phyloP scores from a whole-genome alignment of 768 basidiomycete genomes.

The Rhizopogon roseolus region DNA sequence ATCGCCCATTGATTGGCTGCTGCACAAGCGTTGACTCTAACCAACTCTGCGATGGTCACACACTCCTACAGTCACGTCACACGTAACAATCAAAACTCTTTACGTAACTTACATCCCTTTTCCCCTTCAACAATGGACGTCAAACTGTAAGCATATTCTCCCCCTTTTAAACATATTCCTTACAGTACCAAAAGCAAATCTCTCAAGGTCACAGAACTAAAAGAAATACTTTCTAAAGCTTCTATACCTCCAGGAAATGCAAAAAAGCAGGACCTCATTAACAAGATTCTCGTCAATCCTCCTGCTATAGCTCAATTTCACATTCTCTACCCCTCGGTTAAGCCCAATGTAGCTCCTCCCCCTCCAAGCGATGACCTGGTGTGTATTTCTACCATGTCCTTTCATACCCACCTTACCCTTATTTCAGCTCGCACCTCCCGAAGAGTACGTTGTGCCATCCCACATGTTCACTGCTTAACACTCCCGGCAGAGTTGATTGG shows the following conservation, averaged over 20 bases:
- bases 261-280: slow-evolving; percentile 64
- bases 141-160: slow-evolving; percentile 27
- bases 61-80: slow-evolving; percentile 5
- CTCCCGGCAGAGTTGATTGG: slow-evolving; percentile 38
- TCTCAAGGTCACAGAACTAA: slow-evolving; percentile 71
- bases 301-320: slow-evolving; percentile 49
- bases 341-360: slow-evolving; percentile 5
- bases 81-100: neutral
- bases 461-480: slow-evolving; percentile 5
- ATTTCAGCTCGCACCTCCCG: slow-evolving; percentile 25
- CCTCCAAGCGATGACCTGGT: slow-evolving; percentile 25
- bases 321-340: slow-evolving; percentile 28
- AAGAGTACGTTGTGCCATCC: slow-evolving; percentile 18
- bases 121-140: slow-evolving; percentile 29
- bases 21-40: slow-evolving; percentile 20
- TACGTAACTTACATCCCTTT: slow-evolving; percentile 21
- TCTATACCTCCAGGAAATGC: slow-evolving; percentile 47
- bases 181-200: slow-evolving; percentile 36
- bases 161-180: neutral
- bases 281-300: slow-evolving; percentile 50
- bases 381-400: neutral
- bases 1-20: slow-evolving; percentile 51
- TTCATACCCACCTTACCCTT: slow-evolving; percentile 1
- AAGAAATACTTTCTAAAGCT: slow-evolving; percentile 53
- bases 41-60: slow-evolving; percentile 18